Base-by-base conservation (phyloP, 1,284 basidiomycete species). In the Inonotus hispidus region DNA sequence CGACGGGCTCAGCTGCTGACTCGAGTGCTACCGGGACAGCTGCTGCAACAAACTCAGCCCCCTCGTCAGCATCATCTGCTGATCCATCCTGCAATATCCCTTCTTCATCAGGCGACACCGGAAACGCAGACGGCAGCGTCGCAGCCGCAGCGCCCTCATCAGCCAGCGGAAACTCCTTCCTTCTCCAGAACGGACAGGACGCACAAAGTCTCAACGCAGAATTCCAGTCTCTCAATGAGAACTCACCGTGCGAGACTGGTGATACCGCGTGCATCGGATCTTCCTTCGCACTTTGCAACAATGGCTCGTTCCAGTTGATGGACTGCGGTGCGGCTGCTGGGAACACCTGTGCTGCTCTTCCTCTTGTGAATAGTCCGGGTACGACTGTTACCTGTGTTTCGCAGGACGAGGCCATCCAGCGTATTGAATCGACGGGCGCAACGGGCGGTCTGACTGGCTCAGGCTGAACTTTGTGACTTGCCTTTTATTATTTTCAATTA, bases 331-430 rank as follows among this genome's bases (percentile, higher is more conserved):
- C 64, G 21, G 43, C 59, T 13, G 50, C 39, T 14, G 74, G 71
- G 19, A 70, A 73, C 2, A 69, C 67, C 14, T 85, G 84, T 68
- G 74, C 77, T 58, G 81, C 81, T 1, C 75, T 84, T 32, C 84
- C 84, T 0, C 72, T 82, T 43, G 76, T 82, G 27, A 79, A 80
- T 66, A 75, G 74, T 60, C 67, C 76, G 19, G 83, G 83, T 21
- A 81, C 80, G 0, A 76, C 71, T 64, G 64, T 84, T 46, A 66
- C 72, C 41, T 85, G 83, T 68, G 77, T 78, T 50, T 75, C 74
- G 2, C 47, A 73, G 56, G 67, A 60, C 4, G 81, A 81, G 66
- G 79, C 78, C 2, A 58, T 67, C 4, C 66, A 71, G 2, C 74
- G 78, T 7, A 79, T 85, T 64, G 64, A 70, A 19, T 73, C 68